Percentiles rank a stretch among this genome's conserved stretches.
Conservation (phyloP, 495 filamentous ascomycete genomes). For the Ramalina intermedia region DNA sequence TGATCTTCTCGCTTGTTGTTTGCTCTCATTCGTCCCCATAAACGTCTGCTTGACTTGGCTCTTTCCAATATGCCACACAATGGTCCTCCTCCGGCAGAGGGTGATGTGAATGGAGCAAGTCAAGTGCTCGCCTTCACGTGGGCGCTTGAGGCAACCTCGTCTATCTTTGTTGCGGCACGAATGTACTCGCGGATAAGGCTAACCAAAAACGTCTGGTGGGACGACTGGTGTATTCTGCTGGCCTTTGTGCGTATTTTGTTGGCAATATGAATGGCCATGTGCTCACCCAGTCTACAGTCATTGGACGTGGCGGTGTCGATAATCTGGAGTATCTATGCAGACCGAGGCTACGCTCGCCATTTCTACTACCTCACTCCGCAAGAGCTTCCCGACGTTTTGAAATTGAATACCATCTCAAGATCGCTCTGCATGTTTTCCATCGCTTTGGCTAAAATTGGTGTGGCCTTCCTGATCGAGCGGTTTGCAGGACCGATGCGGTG, state of each 20-base stretch:
- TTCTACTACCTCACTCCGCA: slow-evolving; percentile 12
- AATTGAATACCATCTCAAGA: slow-evolving; percentile 21
- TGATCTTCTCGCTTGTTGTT: too few relatives aligned
- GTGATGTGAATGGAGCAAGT: slow-evolving; percentile 6
- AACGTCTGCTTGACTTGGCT: too few relatives aligned
- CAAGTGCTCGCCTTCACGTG: slow-evolving; percentile 14
- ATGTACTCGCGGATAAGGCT: slow-evolving; percentile 33
- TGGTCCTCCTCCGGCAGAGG: slow-evolving; percentile 1
- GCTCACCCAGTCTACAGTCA: slow-evolving; percentile 3
- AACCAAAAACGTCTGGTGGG: slow-evolving; percentile 29
- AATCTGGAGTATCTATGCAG: slow-evolving; percentile 15
- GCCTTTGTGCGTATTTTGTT: slow-evolving; percentile 24
- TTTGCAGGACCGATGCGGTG: slow-evolving; percentile 7
- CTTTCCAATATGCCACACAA: slow-evolving; percentile 2
- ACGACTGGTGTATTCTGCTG: slow-evolving; percentile 36
- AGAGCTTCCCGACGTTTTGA: slow-evolving; percentile 16
- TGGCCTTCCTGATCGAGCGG: slow-evolving; percentile 13
- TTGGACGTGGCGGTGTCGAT: slow-evolving; percentile 14
- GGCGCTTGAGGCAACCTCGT: slow-evolving; percentile 22
- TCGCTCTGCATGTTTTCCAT: slow-evolving; percentile 13
- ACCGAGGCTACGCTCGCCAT: slow-evolving; percentile 20
- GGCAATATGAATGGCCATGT: background rate
- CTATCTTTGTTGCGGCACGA: slow-evolving; percentile 23
- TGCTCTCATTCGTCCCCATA: too few relatives aligned
- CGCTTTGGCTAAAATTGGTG: slow-evolving; percentile 14